phyloP scores from a whole-genome alignment of 345 rosid genomes.

The Rhizophora apiculata region DNA sequence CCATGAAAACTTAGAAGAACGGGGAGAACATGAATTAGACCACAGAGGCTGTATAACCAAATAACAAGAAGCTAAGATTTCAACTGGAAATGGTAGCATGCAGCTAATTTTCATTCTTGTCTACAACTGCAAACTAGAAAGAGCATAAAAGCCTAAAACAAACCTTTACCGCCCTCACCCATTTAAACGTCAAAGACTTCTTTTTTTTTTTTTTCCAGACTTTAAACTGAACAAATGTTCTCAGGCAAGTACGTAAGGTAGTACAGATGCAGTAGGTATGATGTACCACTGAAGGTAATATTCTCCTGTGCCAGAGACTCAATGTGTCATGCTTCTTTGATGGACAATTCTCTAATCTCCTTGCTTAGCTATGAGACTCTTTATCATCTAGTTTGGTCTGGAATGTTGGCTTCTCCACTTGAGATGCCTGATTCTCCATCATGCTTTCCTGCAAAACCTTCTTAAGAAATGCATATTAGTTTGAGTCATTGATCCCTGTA shows the following conservation, averaged over 20 bases:
- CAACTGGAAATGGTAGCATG: not conserved
- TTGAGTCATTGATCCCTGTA: not conserved
- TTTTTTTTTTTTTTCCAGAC: not conserved
- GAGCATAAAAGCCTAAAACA: not conserved
- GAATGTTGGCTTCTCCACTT: conserved; percentile 19
- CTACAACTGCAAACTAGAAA: not conserved
- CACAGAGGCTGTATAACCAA: too few species aligned
- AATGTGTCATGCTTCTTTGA: conserved; percentile 3
- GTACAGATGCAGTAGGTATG: not conserved
- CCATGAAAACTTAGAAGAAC: too few species aligned
- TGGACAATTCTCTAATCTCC: conserved; percentile 13
- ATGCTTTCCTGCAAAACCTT: conserved; percentile 92
- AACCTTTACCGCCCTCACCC: too few species aligned
- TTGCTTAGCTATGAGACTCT: conserved; percentile 7
- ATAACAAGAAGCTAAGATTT: not conserved
- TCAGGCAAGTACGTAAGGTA: not conserved
- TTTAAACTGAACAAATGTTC: not conserved
- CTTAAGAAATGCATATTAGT: conserved; percentile 9
- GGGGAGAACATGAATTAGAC: too few species aligned
- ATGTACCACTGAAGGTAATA: not conserved
- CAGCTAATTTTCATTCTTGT: not conserved
- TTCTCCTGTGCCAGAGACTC: not conserved
- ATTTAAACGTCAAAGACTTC: not conserved
- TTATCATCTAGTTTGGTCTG: conserved; percentile 1
- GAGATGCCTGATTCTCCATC: conserved; percentile 40